Conservation (phyloP, 352 stramenopile species). For the Pythium volutum region DNA sequence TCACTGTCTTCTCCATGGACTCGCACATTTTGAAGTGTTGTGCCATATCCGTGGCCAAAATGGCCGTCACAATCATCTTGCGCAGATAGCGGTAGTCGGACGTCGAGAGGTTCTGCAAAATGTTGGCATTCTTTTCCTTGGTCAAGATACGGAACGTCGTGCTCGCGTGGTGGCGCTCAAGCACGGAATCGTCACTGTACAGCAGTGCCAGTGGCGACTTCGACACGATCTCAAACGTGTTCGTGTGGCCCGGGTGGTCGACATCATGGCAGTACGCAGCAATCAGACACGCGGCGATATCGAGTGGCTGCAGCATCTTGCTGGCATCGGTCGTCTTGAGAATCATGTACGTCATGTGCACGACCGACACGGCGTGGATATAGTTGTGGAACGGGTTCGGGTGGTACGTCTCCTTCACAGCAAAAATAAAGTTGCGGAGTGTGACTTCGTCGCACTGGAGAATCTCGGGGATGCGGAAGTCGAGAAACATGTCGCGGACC, state of each 20-base stretch:
- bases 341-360: conserved; percentile 84
- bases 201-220: conserved; percentile 75
- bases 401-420: conserved; percentile 82
- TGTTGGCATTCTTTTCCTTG: conserved; percentile 85
- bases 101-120: conserved; percentile 71
- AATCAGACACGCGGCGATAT: conserved; percentile 83
- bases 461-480: conserved; percentile 67
- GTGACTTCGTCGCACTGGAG: conserved; percentile 51
- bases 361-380: conserved; percentile 84
- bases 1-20: conserved; percentile 65
- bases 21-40: conserved; percentile 88
- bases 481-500: conserved; percentile 73
- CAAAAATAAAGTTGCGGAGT: conserved; percentile 78
- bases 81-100: conserved; percentile 76
- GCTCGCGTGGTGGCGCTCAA: conserved; percentile 88
- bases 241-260: conserved; percentile 89
- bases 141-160: conserved; percentile 84
- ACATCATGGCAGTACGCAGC: conserved; percentile 90
- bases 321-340: conserved; percentile 66
- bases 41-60: conserved; percentile 90
- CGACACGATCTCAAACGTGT: conserved; percentile 85
- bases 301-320: conserved; percentile 74
- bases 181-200: conserved; percentile 87
- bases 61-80: conserved; percentile 86
- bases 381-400: conserved; percentile 92